Percentiles rank a stretch among this genome's conserved stretches.
Conservation (phyloP, 768 basidiomycete genomes). For the Tephrocybe rancida region DNA sequence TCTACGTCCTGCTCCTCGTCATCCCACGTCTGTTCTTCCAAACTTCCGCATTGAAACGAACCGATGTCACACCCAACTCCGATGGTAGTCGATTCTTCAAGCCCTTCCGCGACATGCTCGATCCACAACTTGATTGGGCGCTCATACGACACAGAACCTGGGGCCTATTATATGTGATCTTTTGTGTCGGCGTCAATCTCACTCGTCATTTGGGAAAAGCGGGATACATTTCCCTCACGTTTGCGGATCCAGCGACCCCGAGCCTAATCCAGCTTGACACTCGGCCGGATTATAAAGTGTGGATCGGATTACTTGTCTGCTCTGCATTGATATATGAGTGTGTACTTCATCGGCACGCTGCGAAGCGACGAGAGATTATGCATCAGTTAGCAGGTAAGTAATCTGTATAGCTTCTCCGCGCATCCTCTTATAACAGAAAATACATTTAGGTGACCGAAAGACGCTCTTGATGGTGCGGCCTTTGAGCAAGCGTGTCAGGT, state of each 20-base stretch:
- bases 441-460: not conserved
- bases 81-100: no score
- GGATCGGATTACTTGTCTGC: not conserved
- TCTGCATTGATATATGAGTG: conserved; percentile 3
- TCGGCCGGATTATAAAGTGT: not conserved
- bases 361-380: conserved; percentile 3
- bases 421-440: no score
- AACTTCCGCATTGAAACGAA: not conserved
- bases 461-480: not conserved
- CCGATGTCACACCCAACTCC: not conserved
- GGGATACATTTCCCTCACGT: not conserved
- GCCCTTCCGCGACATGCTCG: not conserved
- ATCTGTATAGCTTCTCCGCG: no score
- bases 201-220: not conserved
- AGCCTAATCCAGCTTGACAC: not conserved
- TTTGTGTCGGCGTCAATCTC: not conserved
- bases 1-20: not conserved
- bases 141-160: not conserved
- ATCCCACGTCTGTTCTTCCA: not conserved
- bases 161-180: not conserved
- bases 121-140: not conserved
- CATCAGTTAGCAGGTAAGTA: not conserved
- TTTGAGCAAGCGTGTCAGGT: not conserved
- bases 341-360: not conserved
- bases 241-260: not conserved